Evolutionary conservation across 106 monocot species (phyloP).

Genomic region (Narthecium ossifragum): DNA sequence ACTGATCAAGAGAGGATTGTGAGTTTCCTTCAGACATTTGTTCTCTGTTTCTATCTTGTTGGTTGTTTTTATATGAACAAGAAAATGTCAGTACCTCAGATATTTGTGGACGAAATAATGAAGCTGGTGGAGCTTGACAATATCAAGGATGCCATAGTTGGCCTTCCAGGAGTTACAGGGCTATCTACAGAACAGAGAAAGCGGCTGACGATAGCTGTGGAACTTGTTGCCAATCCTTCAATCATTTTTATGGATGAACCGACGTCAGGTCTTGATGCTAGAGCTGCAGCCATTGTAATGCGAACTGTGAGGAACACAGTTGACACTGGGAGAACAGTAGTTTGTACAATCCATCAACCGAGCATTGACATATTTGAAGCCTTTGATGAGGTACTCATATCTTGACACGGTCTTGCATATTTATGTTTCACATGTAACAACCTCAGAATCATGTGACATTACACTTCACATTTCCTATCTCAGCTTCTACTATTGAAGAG

Average conservation of each 20-base stretch:
- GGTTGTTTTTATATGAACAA: background rate
- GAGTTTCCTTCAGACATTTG: too few relatives aligned
- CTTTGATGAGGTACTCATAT: constrained; percentile 74
- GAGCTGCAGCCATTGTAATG: constrained; percentile 72
- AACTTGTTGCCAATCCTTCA: constrained; percentile 63
- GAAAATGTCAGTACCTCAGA: constrained; percentile 9
- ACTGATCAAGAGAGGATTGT: constrained; percentile 36
- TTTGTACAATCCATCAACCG: constrained; percentile 63
- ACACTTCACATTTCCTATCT: too few relatives aligned
- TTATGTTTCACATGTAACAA: too few relatives aligned
- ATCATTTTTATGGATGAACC: constrained; percentile 75
- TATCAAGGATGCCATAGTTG: constrained; percentile 45
- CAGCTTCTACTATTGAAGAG: too few relatives aligned
- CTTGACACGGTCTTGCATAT: too few relatives aligned
- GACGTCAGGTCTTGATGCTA: constrained; percentile 67
- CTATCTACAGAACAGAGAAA: constrained; percentile 65
- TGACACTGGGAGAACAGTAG: constrained; percentile 58
- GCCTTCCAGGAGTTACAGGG: constrained; percentile 45
- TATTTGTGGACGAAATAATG: constrained; percentile 53
- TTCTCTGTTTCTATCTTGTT: background rate
- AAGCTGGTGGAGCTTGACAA: constrained; percentile 52
- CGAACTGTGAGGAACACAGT: constrained; percentile 64
- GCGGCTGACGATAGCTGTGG: constrained; percentile 59
- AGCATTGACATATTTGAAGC: constrained; percentile 66
- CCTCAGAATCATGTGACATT: too few relatives aligned